These are phyloP conservation scores for Elaeagnus macrophylla DNA, from an alignment of 306 rosid species.

Conservation along the genomic window DNA sequence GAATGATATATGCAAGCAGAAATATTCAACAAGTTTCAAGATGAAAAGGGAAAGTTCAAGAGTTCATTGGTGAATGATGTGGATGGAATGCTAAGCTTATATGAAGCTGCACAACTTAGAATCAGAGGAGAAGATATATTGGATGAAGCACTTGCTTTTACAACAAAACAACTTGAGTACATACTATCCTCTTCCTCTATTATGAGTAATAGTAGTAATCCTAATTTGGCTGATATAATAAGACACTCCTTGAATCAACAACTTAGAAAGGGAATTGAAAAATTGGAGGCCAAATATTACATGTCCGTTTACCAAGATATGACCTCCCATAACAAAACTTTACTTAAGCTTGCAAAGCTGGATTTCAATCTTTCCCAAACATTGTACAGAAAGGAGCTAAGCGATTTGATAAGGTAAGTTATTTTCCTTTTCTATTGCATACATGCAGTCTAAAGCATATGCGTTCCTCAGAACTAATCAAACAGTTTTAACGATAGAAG, in stretches of 20 bases:
- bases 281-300: neutral
- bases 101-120: neutral
- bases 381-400: conserved; percentile 29
- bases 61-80: neutral
- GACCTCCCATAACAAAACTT: conserved; percentile 17
- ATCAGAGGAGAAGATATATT: neutral
- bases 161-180: neutral
- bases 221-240: neutral
- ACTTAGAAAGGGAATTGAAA: neutral
- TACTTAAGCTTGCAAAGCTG: conserved; percentile 30
- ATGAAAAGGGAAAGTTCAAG: neutral
- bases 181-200: neutral
- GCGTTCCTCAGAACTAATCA: no score
- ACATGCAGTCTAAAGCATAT: no score
- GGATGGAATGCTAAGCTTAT: neutral
- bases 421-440: no score
- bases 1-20: neutral
- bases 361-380: conserved; percentile 39
- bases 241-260: neutral
- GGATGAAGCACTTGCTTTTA: neutral
- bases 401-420: conserved; percentile 25
- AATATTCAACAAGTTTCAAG: neutral
- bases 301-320: conserved; percentile 24
- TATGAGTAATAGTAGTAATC: neutral
- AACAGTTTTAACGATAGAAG: no score